phyloP scores from a whole-genome alignment of 148 eudicot genomes.

The Bassia scoparia region DNA sequence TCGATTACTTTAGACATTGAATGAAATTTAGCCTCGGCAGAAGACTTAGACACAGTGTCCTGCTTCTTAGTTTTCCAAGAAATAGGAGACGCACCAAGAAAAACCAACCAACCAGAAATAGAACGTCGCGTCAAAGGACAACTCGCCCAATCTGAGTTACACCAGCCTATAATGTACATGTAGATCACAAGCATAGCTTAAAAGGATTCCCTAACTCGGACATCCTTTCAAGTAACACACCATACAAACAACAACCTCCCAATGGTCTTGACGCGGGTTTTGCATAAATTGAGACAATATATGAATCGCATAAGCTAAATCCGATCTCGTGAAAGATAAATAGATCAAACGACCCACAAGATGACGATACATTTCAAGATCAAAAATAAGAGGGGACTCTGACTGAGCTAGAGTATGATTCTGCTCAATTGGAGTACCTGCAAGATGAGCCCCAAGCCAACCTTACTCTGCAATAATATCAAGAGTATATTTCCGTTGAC shows the following conservation, averaged over 20 bases:
- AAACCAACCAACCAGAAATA: too few relatives aligned
- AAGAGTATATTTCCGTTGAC: too few relatives aligned
- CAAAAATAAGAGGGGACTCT: not conserved
- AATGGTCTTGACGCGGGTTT: not conserved
- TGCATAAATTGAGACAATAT: not conserved
- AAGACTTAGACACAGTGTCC: too few relatives aligned
- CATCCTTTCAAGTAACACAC: too few relatives aligned
- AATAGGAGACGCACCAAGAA: too few relatives aligned
- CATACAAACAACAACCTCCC: not conserved
- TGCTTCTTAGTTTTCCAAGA: too few relatives aligned
- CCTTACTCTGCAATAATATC: too few relatives aligned
- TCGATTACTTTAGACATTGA: too few relatives aligned
- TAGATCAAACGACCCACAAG: not conserved
- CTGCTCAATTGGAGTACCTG: too few relatives aligned
- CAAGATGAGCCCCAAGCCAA: too few relatives aligned
- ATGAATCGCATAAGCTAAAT: not conserved
- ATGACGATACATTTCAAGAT: not conserved
- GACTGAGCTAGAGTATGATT: too few relatives aligned
- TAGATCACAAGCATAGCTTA: not conserved
- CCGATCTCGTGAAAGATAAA: not conserved
- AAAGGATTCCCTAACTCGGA: not conserved
- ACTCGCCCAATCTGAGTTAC: not conserved
- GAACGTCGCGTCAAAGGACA: not conserved
- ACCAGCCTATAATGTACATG: not conserved
- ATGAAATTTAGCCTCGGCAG: too few relatives aligned